Percentiles rank a stretch among this genome's conserved stretches.
Evolutionary conservation across 176 grass and related monocot species (phyloP).

Genomic region (Carex littledalei): DNA sequence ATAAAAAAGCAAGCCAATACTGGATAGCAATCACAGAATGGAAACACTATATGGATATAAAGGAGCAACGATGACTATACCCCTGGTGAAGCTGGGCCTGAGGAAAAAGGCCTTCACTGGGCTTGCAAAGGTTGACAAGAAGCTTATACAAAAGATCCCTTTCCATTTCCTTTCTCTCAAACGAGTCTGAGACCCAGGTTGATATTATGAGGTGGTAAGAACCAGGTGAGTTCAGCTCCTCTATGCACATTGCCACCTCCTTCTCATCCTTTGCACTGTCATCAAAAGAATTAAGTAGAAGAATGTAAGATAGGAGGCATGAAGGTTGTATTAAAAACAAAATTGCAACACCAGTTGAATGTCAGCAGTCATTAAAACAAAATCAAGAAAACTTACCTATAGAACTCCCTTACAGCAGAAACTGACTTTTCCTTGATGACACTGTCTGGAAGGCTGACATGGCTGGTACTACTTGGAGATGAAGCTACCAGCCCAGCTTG

Average conservation of each 20-base stretch:
- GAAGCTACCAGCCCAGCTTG: slow-evolving; percentile 33
- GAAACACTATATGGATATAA: not conserved
- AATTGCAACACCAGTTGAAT: not conserved
- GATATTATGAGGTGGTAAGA: slow-evolving; percentile 78
- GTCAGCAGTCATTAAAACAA: not conserved
- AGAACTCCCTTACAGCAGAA: slow-evolving; percentile 72
- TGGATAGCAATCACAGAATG: not conserved
- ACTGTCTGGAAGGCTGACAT: slow-evolving; percentile 42
- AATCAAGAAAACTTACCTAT: slow-evolving; percentile 44
- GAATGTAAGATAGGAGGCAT: not conserved
- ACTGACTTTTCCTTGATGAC: slow-evolving; percentile 72
- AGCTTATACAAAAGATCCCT: slow-evolving; percentile 80
- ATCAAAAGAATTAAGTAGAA: not conserved
- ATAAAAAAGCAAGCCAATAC: not conserved
- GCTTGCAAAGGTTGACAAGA: slow-evolving; percentile 67
- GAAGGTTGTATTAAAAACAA: not conserved
- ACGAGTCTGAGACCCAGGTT: slow-evolving; percentile 87
- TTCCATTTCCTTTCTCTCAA: slow-evolving; percentile 82
- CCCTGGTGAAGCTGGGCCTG: slow-evolving; percentile 61
- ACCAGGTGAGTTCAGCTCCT: slow-evolving; percentile 80
- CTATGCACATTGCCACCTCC: slow-evolving; percentile 81
- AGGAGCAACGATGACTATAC: slow-evolving; percentile 38
- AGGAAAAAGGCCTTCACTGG: slow-evolving; percentile 47
- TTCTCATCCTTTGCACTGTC: slow-evolving; percentile 75
- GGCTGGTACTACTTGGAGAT: slow-evolving; percentile 42